phyloP scores from a whole-genome alignment of 345 rosid genomes.

The Excoecaria agallocha region DNA sequence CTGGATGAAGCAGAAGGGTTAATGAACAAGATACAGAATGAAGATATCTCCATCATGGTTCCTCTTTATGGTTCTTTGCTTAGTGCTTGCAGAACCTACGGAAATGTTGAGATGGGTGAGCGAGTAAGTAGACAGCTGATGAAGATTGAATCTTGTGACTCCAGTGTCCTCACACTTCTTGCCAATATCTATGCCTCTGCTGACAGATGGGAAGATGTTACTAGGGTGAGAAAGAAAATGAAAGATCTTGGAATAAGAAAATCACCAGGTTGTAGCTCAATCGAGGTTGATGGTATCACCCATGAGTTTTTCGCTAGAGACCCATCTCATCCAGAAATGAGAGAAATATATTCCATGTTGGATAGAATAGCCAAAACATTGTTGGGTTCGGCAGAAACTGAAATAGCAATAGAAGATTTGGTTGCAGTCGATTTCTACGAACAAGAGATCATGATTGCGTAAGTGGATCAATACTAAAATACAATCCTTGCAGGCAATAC shows the following conservation, averaged over 20 bases:
- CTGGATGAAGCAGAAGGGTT: constrained; percentile 66
- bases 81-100: constrained; percentile 64
- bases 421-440: not conserved
- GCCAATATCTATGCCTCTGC: constrained; percentile 66
- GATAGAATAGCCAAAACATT: not conserved
- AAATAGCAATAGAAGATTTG: not conserved
- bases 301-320: constrained; percentile 54
- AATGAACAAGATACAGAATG: constrained; percentile 32
- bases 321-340: constrained; percentile 30
- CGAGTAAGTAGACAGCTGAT: constrained; percentile 46
- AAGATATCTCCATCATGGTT: constrained; percentile 31
- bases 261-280: constrained; percentile 75
- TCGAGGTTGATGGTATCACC: constrained; percentile 47
- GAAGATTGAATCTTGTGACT: constrained; percentile 48
- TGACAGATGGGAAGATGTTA: constrained; percentile 73
- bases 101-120: constrained; percentile 60
- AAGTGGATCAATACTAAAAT: too few species aligned
- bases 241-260: constrained; percentile 63
- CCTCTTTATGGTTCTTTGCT: constrained; percentile 70
- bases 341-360: constrained; percentile 10
- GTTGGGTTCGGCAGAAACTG: not conserved
- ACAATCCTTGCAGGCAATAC: too few species aligned
- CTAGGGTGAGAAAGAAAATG: constrained; percentile 64
- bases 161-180: constrained; percentile 59
- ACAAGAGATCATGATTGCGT: too few species aligned